Conservation (phyloP, 1,284 basidiomycete genomes). For the Apiotrichum sp. region DNA sequence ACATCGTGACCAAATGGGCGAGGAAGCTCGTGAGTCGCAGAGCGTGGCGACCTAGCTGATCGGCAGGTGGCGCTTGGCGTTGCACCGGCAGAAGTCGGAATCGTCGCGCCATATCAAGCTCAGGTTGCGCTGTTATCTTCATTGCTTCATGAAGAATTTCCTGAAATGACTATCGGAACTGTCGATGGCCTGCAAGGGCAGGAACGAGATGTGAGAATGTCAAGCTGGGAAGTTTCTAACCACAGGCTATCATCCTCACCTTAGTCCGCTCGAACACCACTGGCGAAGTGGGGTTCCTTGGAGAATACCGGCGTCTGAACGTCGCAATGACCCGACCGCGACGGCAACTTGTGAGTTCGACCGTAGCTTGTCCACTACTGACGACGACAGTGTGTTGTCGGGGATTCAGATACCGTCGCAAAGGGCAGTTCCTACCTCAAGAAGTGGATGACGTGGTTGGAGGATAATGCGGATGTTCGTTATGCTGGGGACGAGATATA, state of each 20-base stretch:
- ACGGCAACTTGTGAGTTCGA: constrained; percentile 65
- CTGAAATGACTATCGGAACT: constrained; percentile 75
- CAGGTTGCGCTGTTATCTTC: constrained; percentile 76
- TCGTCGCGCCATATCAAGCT: constrained; percentile 93
- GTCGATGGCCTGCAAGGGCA: constrained; percentile 92
- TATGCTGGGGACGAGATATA: constrained; percentile 57
- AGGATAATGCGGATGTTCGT: constrained; percentile 78
- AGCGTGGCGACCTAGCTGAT: no score
- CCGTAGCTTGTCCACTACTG: constrained; percentile 47
- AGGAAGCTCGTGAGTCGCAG: constrained; percentile 64
- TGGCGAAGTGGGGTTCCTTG: constrained; percentile 85
- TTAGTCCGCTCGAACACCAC: constrained; percentile 76
- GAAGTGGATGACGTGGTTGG: constrained; percentile 84
- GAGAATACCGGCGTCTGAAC: constrained; percentile 82
- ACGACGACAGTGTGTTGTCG: constrained; percentile 66
- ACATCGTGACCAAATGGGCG: constrained; percentile 74
- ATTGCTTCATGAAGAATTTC: constrained; percentile 64
- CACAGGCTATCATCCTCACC: constrained; percentile 72
- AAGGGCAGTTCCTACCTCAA: constrained; percentile 77
- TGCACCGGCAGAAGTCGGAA: constrained; percentile 67
- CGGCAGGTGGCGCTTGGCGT: constrained; percentile 64
- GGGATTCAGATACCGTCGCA: constrained; percentile 79
- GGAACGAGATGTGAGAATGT: constrained; percentile 52
- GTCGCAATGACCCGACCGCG: constrained; percentile 92
- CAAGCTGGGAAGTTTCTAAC: constrained; percentile 51